Base-by-base conservation (phyloP, 1,284 basidiomycete genomes). In the Retiboletus flavoniger region DNA sequence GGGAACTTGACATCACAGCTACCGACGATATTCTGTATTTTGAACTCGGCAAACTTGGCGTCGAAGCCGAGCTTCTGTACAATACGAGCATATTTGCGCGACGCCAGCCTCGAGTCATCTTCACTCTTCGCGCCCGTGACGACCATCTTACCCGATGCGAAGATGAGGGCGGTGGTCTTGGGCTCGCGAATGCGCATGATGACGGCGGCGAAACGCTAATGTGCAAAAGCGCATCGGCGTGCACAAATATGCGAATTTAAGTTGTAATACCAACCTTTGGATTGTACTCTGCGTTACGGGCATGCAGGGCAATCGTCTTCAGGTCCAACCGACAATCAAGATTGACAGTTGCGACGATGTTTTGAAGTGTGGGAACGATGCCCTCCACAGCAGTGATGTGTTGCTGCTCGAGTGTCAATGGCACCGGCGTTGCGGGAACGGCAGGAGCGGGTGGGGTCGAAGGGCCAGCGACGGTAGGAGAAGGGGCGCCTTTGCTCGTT, bases 121-220 rank as follows among this genome's bases (percentile, higher is more conserved):
- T 99, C 97, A 34, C 91, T 94, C 82, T 99, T 99, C 52, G 97
- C 97, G 72, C 97, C 97, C 24, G 97, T 99, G 56, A 98, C 96
- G 70, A 99, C 97, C 93, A 99, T 99, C 84, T 99, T 99, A 72
- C 97, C 97, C 51, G 95, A 98, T 29, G 97, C 97, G 74, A 99
- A 99, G 74, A 99, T 99, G 61, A 99, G 85, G 11, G 97, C 97
- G 39, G 97, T 99, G 54, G 97, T 99, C 82, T 99, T 99, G 54
- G 97, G 97, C 68, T 99, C 96, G 65, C 97, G 94, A 70, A 99
- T 99, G 76, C 97, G 93, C 97, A 99, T 99, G 76, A 99, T 99
- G 61, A 99, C 97, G 57, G 97, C 97, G 62, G 97, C 97, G 78
- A 99, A 99, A 89, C 97, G 95, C 95, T 98, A 82, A 69, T 59